phyloP scores from a whole-genome alignment of 2,329 filamentous ascomycete genomes.

The Colletotrichum liaoningense region DNA sequence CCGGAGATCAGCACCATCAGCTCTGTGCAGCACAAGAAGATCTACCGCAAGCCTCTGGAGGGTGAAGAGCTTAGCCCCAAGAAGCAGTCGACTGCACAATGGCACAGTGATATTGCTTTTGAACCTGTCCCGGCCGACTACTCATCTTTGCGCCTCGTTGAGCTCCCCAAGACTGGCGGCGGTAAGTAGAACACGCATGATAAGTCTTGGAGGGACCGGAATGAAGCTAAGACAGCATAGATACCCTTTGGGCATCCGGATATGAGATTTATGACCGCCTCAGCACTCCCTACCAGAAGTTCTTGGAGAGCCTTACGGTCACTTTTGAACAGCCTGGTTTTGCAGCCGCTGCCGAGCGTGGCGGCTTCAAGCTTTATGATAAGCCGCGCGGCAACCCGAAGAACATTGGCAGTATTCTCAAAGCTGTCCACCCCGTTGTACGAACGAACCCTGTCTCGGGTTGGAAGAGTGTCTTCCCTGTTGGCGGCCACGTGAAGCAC shows the following conservation, averaged over 20 bases:
- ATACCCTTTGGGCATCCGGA: constrained; percentile 72
- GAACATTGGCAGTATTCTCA: constrained; percentile 62
- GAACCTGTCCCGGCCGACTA: constrained; percentile 71
- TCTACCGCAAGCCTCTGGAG: constrained; percentile 42
- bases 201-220: not conserved
- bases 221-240: constrained; percentile 37
- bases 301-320: constrained; percentile 63
- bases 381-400: constrained; percentile 46
- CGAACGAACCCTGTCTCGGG: constrained; percentile 72
- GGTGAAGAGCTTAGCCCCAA: constrained; percentile 44
- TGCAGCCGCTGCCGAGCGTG: constrained; percentile 46
- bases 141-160: constrained; percentile 67
- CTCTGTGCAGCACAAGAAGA: constrained; percentile 58
- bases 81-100: constrained; percentile 45
- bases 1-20: constrained; percentile 70
- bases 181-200: constrained; percentile 16
- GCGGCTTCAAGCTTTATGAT: constrained; percentile 46
- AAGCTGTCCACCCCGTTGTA: constrained; percentile 65
- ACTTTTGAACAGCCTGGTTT: constrained; percentile 55
- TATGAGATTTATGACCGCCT: constrained; percentile 71
- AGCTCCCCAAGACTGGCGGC: constrained; percentile 67
- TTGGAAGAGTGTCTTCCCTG: constrained; percentile 62
- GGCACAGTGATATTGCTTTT: constrained; percentile 69
- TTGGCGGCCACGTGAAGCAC: constrained; percentile 54
- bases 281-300: constrained; percentile 59